Evolutionary conservation across 163 green algal genomes (phyloP), one percentile per base, ranked within the genome.

Genomic region (Chloromonas sp.): DNA sequence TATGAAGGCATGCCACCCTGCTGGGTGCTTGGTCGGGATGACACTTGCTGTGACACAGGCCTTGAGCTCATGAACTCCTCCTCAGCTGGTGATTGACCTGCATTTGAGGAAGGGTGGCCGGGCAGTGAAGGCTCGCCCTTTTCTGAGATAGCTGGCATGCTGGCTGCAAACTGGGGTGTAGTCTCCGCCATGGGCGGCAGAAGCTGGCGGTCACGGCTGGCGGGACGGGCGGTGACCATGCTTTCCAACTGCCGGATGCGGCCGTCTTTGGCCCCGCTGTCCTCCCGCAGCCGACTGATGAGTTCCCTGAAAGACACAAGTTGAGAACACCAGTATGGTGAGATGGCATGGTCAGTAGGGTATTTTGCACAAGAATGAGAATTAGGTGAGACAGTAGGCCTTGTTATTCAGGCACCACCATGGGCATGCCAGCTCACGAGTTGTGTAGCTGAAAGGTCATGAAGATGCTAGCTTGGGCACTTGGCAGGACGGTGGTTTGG

Each of bases 241-340:
- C 79, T 80, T 79, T 93, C 91, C 60, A 95, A 87, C 85, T 90
- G 82, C 80, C 86, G 87, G 79, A 95, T 93, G 83, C 88, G 89
- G 1, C 84, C 85, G 71, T 94, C 89, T 80, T 92, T 92, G 70
- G 62, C 58, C 1, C 8, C 70, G 66, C 83, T 81, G 79, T 91
- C 88, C 76, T 91, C 88, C 36, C 88, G 77, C 80, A 91, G 58
- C 60, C 88, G 86, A 0, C 82, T 70, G 82, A 91, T 91, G 74
- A 91, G 86, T 1, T 91, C 88, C 59, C 86, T 85, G 86, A 62
- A 78, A 60, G 36, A 15, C 2, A 61, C 3, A 60, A 3, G 60
- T 58, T 61, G 82, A 78, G 13, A 70, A n/a, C 8, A 60, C 60
- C 58, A 36, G 11, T 58, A 15, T 79, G 61, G 60, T 61, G 2